Base-by-base conservation (phyloP, 1,139 yeast species). In the Pichia sp. region DNA sequence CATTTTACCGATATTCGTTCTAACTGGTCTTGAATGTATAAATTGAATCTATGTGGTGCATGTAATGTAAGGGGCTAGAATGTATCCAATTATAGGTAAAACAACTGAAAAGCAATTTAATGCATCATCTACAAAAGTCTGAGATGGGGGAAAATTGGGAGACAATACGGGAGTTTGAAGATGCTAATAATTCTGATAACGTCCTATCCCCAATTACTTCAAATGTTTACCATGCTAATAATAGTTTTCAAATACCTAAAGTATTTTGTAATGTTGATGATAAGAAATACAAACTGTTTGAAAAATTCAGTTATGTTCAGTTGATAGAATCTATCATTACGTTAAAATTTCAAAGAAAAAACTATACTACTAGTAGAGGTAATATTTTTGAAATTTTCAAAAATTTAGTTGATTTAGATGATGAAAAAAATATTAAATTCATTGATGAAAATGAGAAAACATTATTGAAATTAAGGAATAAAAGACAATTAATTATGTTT, bases 401-500 rank as follows among this genome's bases (percentile, higher is more conserved):
- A 18, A 9, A 22, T 10, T 42, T 34, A 11, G 22, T 51, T 5
- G 53, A 54, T 41, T 29, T 47, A 18, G 14, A 31, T 1, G 45
- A 39, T 36, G 11, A 8, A 3, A n/a, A 45, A 16, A 46, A 51
- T 19, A 29, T 27, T 3, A 11, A 22, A 0, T 56, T 56, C 18
- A 19, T 56, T 7, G 14, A n/a, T 2, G 28, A 46, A 11, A 28
- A 53, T 34, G 41, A 51, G 22, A 39, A 27, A 14, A n/a, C 31
- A 1, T 25, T 56, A 10, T 5, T 36, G 8, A 53, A 44, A 42
- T 30, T 54, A 11, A 53, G 48, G 16, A 56, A 47, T 28, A 56
- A 56, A 45, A 52, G 56, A 30, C 59, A 56, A 42, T 43, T 56
- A n/a, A n/a, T 54, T 16, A 22, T 41, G 43, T 54, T 53, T 22